Evolutionary conservation across 164 flowering plant species (phyloP), one percentile per base, ranked within the genome.

Genomic region (Kingdonia uniflora): DNA sequence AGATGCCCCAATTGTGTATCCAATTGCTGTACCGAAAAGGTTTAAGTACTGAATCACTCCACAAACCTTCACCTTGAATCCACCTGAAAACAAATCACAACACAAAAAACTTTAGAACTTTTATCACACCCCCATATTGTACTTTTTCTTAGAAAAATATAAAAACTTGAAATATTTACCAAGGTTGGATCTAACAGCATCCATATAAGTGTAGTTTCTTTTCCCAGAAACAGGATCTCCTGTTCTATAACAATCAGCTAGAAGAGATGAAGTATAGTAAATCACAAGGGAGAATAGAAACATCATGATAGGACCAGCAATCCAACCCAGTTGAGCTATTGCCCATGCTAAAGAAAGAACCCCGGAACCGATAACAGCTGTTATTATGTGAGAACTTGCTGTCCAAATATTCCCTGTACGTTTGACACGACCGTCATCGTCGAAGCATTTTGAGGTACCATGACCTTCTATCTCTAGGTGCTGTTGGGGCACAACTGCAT

Each of bases 301-400:
- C 47, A 64, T 52, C 53, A 58, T 39, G 1, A 15, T 22, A 3
- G 67, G 67, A n/a, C 67, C 67, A 19, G 48, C 63, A 47, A 64
- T 8, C 67, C 67, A 64, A 3, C 67, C 67, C 19, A 64, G 62
- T 33, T 62, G 60, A 43, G 60, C 65, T 14, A 62, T 48, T 22
- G 60, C 60, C 50, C 51, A 62, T 6, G 60, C 67, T 19, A 64
- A 39, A 4, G 62, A 42, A 2, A 64, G 57, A 16, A 64, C 67
- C 43, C 67, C 67, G 10, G 65, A 61, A 10, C 65, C 65, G 12
- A 61, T 54, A 41, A 61, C 65, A 14, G 65, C 54, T 15, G 65
- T 61, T 54, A 61, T 49, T 25, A 61, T 61, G 40, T 61, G 65
- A 16, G 65, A 33, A n/a, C 48, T 61, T 6, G 65, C 59, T 0